phyloP scores from a whole-genome alignment of 345 rosid genomes.

The Salix arbutifolia region DNA sequence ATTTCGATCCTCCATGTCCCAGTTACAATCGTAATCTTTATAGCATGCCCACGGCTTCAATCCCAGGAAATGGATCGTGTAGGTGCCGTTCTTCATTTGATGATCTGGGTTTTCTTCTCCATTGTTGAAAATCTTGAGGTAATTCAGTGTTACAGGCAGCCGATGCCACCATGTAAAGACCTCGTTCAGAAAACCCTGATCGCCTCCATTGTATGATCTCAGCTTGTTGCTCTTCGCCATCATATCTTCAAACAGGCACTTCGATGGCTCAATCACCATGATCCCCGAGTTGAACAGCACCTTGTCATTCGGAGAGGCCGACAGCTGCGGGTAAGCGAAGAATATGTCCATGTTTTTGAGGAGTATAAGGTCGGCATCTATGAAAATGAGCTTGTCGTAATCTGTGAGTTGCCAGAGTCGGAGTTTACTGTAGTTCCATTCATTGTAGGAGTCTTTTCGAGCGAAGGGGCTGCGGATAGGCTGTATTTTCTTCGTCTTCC shows the following conservation, averaged over 20 bases:
- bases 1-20: conserved; percentile 43
- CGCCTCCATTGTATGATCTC: conserved; percentile 74
- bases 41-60: conserved; percentile 92
- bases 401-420: conserved; percentile 61
- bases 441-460: conserved; percentile 53
- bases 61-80: conserved; percentile 67
- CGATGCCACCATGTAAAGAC: conserved; percentile 87
- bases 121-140: conserved; percentile 37
- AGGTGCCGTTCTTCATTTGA: conserved; percentile 8
- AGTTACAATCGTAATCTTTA: conserved; percentile 83
- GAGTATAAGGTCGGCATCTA: conserved; percentile 64
- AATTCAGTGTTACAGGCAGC: conserved; percentile 47
- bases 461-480: conserved; percentile 69
- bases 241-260: conserved; percentile 54
- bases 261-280: conserved; percentile 83
- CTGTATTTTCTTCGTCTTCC: conserved; percentile 44
- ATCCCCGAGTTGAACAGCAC: conserved; percentile 69
- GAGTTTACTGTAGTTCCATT: conserved; percentile 91
- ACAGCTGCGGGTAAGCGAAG: conserved; percentile 60
- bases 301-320: conserved; percentile 46
- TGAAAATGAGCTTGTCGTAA: conserved; percentile 63
- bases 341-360: conserved; percentile 49
- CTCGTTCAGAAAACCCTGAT: conserved; percentile 84
- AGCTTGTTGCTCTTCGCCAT: conserved; percentile 38
- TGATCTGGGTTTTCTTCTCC: conserved; percentile 7